Evolutionary conservation across 2,329 filamentous ascomycete species (phyloP).

Genomic region (Elsinoe fawcettii): DNA sequence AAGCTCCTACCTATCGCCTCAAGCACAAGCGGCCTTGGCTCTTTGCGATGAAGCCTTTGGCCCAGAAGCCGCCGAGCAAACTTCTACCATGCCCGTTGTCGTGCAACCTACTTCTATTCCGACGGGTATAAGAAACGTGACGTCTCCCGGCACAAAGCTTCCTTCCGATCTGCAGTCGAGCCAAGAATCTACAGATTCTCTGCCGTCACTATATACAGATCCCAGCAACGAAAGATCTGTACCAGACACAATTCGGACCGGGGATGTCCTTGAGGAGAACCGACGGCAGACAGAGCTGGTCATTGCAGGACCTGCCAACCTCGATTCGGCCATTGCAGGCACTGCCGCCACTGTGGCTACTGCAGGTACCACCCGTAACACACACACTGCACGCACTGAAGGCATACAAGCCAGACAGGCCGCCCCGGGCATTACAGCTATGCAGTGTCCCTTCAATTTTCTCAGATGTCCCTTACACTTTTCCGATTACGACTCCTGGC

Average conservation of each 20-base stretch:
- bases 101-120: neutral
- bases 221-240: neutral
- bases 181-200: neutral
- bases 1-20: neutral
- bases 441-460: conserved; percentile 1
- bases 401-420: no score
- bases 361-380: no score
- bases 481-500: neutral
- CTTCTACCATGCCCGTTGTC: neutral
- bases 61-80: neutral
- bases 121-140: neutral
- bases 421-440: neutral
- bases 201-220: neutral
- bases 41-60: neutral
- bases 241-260: neutral
- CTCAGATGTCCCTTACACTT: neutral
- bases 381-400: no score
- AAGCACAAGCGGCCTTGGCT: neutral
- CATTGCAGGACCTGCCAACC: neutral
- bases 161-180: neutral
- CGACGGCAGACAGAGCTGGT: neutral
- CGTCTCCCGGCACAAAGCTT: neutral
- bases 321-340: no score
- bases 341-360: no score
- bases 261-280: neutral